Conservation (phyloP, 2,329 filamentous ascomycete genomes). For the Stagonosporopsis tanaceti region DNA sequence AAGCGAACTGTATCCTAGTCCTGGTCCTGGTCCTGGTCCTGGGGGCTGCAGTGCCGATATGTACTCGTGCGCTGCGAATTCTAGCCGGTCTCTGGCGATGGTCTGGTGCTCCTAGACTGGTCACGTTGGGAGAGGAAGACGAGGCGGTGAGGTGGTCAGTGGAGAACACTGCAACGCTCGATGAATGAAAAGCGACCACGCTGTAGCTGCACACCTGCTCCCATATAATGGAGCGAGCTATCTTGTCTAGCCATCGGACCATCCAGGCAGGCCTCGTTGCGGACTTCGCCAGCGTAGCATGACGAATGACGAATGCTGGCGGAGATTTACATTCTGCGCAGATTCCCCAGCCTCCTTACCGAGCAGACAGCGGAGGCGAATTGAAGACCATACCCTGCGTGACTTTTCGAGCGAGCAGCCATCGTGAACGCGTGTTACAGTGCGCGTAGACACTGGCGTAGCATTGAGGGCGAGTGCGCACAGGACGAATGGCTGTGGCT, state of each 20-base stretch:
- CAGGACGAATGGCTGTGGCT: conserved; percentile 25
- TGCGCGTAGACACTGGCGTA: conserved; percentile 26
- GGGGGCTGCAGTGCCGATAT: conserved; percentile 29
- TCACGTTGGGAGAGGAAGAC: conserved; percentile 38
- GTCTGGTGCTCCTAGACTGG: conserved; percentile 37
- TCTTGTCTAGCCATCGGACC: conserved; percentile 13
- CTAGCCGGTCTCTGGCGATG: conserved; percentile 23
- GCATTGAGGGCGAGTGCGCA: conserved; percentile 12
- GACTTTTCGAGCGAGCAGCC: conserved; percentile 22
- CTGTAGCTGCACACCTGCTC: conserved; percentile 60
- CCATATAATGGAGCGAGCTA: conserved; percentile 68
- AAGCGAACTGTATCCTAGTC: conserved; percentile 24
- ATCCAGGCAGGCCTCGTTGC: conserved; percentile 40
- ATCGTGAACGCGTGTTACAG: conserved; percentile 33
- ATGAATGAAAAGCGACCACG: conserved; percentile 47
- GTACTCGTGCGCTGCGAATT: conserved; percentile 26
- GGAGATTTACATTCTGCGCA: conserved; percentile 27
- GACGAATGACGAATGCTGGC: conserved; percentile 35
- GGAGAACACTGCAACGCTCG: conserved; percentile 30
- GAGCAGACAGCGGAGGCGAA: conserved; percentile 29
- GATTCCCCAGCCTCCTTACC: conserved; percentile 38
- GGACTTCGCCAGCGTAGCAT: conserved; percentile 46
- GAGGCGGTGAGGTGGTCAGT: conserved; percentile 45
- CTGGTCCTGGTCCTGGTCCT: conserved; percentile 9
- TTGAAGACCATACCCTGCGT: conserved; percentile 6